These are phyloP conservation scores for Termitomyces sp. DNA, from an alignment of 768 basidiomycete genomes.

Conservation along the genomic window DNA sequence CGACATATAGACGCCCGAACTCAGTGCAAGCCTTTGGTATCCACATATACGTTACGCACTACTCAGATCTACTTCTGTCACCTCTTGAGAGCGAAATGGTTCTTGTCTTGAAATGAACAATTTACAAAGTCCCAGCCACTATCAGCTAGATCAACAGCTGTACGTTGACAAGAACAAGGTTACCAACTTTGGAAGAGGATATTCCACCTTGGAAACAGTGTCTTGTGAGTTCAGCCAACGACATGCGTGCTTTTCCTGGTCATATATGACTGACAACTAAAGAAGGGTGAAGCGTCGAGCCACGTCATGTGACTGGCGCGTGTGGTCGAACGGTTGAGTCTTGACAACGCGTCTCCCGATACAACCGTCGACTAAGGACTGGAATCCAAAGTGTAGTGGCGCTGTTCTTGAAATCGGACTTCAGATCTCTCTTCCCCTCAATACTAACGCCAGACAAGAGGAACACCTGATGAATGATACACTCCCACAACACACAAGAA, in stretches of 20 bases:
- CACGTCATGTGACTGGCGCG: constrained; percentile 4
- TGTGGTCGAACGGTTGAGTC: no score
- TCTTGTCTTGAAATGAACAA: constrained; percentile 50
- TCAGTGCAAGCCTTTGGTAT: not conserved
- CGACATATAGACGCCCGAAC: not conserved
- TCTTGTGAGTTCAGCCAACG: constrained; percentile 60
- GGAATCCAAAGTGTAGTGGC: no score
- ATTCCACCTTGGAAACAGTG: constrained; percentile 73
- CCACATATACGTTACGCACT: constrained; percentile 36
- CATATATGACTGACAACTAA: not conserved
- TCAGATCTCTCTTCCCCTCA: no score
- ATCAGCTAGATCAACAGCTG: not conserved
- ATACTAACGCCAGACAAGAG: no score
- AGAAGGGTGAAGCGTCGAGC: not conserved
- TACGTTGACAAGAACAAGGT: not conserved
- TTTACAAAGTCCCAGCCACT: constrained; percentile 70
- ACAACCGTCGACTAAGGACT: no score
- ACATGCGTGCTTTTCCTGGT: constrained; percentile 34
- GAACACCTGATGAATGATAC: no score
- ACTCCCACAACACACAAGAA: no score
- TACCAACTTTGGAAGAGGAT: constrained; percentile 53
- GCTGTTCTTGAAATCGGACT: no score
- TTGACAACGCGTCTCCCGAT: no score
- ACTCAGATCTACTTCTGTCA: constrained; percentile 52
- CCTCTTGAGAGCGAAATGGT: constrained; percentile 29